Evolutionary conservation across 345 rosid genomes (phyloP).

Genomic region (Eutrema yunnanense): DNA sequence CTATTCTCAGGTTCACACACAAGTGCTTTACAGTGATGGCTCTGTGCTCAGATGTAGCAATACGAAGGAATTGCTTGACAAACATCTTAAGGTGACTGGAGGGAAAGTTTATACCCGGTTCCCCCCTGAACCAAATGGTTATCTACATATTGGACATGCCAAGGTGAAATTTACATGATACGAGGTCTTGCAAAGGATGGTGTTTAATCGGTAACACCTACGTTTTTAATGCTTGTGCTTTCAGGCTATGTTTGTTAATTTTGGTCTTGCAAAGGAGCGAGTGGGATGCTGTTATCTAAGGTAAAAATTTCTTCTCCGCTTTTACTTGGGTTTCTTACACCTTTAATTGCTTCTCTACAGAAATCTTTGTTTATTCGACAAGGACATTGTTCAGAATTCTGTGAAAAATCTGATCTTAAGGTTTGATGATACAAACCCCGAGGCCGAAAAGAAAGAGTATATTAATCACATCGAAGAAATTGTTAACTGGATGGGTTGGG

Average conservation of each 20-base stretch:
- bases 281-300: conserved; percentile 80
- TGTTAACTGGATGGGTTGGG: conserved; percentile 97
- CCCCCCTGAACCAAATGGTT: conserved; percentile 97
- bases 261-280: conserved; percentile 89
- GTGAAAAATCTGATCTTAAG: conserved; percentile 31
- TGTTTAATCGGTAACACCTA: no score
- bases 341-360: not conserved
- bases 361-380: not conserved
- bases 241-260: conserved; percentile 94
- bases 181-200: not conserved
- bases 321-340: no score
- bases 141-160: conserved; percentile 96
- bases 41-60: conserved; percentile 81
- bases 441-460: conserved; percentile 96
- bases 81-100: conserved; percentile 65
- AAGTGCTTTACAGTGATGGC: conserved; percentile 65
- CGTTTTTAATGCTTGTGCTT: not conserved
- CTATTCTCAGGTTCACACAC: conserved; percentile 64
- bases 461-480: conserved; percentile 96
- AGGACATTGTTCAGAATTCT: not conserved
- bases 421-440: conserved; percentile 95
- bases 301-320: no score
- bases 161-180: conserved; percentile 43
- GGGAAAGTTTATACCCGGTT: conserved; percentile 77
- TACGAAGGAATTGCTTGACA: conserved; percentile 66